Base-by-base conservation (phyloP, 805 yeast genomes). In the Teunomyces gatunensis region DNA sequence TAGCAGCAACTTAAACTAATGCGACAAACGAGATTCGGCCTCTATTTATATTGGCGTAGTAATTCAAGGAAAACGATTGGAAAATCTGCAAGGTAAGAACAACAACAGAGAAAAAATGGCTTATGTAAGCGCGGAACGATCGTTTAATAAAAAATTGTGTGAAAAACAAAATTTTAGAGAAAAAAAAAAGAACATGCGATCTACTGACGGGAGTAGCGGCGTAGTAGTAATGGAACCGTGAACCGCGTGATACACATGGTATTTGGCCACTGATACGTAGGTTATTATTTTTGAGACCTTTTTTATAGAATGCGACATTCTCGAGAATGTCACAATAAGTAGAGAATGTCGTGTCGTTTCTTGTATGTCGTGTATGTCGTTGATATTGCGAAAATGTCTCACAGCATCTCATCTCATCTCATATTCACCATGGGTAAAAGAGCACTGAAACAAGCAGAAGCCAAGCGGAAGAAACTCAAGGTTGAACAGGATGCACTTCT, bases 401-500 rank as follows among this genome's bases (percentile, higher is more conserved):
- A 13, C 34, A 11, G 11, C 40, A 37, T 37, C 40, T 37, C 40
- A 37, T 37, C 29, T 29, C 45, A 35, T n/a, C 11, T n/a, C 11
- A 23, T 25, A 6, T 15, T 13, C 43, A 35, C 18, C 39, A 69
- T 69, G 74, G 71, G 61, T 30, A 69, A 69, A 48, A 62, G 73
- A 59, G n/a, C 40, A 37, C 40, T n/a, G 40, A 37, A 37, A 23
- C 68, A 45, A 33, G 50, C 49, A 5, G 66, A 61, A 46, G 61
- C 57, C 42, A 57, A 60, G 48, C 64, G 76, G 42, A 75, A 72
- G 58, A 71, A 62, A 51, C 56, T 60, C 37, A 65, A 59, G 45
- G 64, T 69, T 48, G 74, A 67, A 7, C 74, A 71, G 51, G 81
- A 79, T 52, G 61, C 69, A 1, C 64, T 64, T 43, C 65, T 77